These are phyloP conservation scores for Penicillium sp. DNA, from an alignment of 2,329 filamentous ascomycete genomes.

Conservation along the genomic window DNA sequence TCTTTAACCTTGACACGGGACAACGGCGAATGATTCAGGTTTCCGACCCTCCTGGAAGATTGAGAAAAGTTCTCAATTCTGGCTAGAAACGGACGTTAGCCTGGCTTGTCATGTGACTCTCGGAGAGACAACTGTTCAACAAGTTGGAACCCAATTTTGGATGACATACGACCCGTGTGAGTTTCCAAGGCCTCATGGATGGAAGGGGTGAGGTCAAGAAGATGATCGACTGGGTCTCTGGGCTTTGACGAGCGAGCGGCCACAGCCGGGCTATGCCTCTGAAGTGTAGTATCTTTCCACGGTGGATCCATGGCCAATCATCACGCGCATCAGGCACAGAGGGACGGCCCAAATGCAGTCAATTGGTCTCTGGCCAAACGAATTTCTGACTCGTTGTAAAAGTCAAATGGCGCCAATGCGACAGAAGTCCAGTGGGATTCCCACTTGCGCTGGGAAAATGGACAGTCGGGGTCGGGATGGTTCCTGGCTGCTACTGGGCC, in stretches of 20 bases:
- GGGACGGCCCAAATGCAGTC: conserved; percentile 11
- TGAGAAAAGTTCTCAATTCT: not conserved
- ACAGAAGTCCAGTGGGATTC: conserved; percentile 7
- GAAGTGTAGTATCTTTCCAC: conserved; percentile 23
- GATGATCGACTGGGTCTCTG: conserved; percentile 19
- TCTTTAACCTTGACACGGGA: conserved; percentile 27
- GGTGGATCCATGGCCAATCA: conserved; percentile 13
- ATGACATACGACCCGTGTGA: conserved; percentile 20
- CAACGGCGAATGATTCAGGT: conserved; percentile 25
- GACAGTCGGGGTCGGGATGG: conserved; percentile 4
- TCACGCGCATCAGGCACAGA: conserved; percentile 24
- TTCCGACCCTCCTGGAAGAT: conserved; percentile 11
- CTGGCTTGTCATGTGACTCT: not conserved
- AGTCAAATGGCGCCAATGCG: conserved; percentile 10
- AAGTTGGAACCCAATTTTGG: not conserved
- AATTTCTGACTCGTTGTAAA: conserved; percentile 11
- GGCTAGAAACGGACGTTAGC: conserved; percentile 1
- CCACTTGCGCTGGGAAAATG: conserved; percentile 17
- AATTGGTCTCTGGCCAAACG: conserved; percentile 12
- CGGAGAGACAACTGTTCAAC: not conserved
- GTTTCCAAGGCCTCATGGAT: conserved; percentile 15
- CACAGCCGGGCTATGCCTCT: conserved; percentile 21
- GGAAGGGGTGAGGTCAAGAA: conserved; percentile 14
- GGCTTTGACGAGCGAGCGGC: conserved; percentile 20
- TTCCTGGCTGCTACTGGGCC: conserved; percentile 9